Conservation (phyloP, 1,139 yeast genomes). For the Hansenula anomala region DNA sequence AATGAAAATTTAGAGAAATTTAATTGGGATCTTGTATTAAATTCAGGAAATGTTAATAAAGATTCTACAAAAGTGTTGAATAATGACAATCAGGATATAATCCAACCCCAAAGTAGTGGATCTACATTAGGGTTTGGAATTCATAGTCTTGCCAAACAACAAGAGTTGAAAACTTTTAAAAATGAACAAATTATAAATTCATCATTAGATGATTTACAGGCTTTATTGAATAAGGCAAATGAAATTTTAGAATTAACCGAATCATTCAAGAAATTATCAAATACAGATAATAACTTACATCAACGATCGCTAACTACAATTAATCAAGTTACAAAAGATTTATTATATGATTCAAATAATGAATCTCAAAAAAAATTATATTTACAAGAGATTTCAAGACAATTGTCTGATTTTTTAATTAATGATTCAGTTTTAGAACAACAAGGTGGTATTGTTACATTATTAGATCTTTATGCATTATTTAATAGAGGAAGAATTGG, state of each 20-base stretch:
- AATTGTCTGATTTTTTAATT: conserved; percentile 50
- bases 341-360: conserved; percentile 31
- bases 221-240: conserved; percentile 71
- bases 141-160: conserved; percentile 60
- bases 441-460: conserved; percentile 53
- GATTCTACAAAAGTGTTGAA: conserved; percentile 6
- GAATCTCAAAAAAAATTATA: conserved; percentile 23
- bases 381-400: conserved; percentile 41
- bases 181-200: conserved; percentile 61
- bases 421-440: conserved; percentile 36
- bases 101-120: conserved; percentile 6
- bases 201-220: conserved; percentile 74
- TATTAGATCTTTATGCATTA: conserved; percentile 54
- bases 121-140: conserved; percentile 43
- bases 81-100: too few species aligned
- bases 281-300: too few species aligned
- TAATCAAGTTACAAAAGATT: conserved; percentile 31
- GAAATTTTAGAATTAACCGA: conserved; percentile 62
- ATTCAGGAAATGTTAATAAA: conserved; percentile 19
- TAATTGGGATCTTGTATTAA: conserved; percentile 36
- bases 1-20: conserved; percentile 38
- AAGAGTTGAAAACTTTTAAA: conserved; percentile 51
- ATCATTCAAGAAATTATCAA: conserved; percentile 33
- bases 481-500: conserved; percentile 57
- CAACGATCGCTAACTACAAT: too few species aligned